Evolutionary conservation across 108 stramenopile species (phyloP), one percentile per base, ranked within the genome.

Genomic region (Nannochloropsis oceanica): DNA sequence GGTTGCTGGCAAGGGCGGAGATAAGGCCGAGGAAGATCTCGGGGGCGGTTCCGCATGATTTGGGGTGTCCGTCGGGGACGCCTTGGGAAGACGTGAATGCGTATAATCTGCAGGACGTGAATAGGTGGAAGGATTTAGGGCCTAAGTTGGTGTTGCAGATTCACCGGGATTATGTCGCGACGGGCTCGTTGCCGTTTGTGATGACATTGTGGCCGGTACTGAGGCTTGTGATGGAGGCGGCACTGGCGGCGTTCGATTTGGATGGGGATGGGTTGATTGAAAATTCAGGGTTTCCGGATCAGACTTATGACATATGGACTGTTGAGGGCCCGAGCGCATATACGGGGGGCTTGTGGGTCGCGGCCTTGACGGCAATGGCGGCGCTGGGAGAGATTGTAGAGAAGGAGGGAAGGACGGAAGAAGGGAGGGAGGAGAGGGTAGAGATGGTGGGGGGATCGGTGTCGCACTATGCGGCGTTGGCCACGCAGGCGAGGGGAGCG

Each of bases 271-370:
- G 90, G 0, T 79, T 90, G 84, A 90, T 90, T 22, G 86, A 90
- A 44, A 90, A 90, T 43, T 50, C 84, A 25, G 85, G 87, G 50
- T 90, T 90, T 82, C 90, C 90, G 25, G 90, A 90, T 44, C 90
- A 90, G 27, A 90, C 90, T 20, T 90, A 88, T 59, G 90, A 90
- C 59, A 87, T 90, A 20, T 90, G 90, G 90, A 90, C 87, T 12
- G 90, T 87, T 25, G 43, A 42, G 26, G 87, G 87, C n/a, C 86
- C 86, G 3, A 82, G 82, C 79, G 87, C 87, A 9, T 90, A 90
- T 81, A 87, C 86, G 25, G 90, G 90, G 20, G 90, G 90, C 22
- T 82, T 90, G 0, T 90, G 90, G 90, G 87, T 90, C n/a, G 83
- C 90, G 26, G 87, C 90, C 18, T 84, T 86, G 26, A 44, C 83